Evolutionary conservation across 495 filamentous ascomycete genomes (phyloP).

Genomic region (Pyrenula massariospora): DNA sequence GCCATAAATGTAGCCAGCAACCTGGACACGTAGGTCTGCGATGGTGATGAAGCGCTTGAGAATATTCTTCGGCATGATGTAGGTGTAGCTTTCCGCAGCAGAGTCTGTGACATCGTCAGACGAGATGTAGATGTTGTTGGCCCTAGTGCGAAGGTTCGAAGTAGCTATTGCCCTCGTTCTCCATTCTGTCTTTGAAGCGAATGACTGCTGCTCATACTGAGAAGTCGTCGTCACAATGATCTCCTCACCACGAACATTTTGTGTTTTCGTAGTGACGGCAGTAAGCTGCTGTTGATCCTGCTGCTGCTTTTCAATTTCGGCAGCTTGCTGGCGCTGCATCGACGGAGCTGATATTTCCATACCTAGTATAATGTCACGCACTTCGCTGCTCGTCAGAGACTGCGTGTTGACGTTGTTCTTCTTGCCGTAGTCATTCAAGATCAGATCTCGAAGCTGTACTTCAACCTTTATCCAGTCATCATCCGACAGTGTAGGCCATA

Average conservation of each 20-base stretch:
- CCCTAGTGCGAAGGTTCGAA: slow-evolving; percentile 83
- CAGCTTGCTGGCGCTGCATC: slow-evolving; percentile 96
- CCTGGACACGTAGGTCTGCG: slow-evolving; percentile 91
- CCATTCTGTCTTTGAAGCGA: slow-evolving; percentile 99
- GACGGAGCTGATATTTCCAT: slow-evolving; percentile 99
- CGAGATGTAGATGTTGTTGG: slow-evolving; percentile 98
- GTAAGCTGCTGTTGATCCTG: slow-evolving; percentile 94
- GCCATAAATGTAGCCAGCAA: slow-evolving; percentile 92
- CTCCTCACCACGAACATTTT: slow-evolving; percentile 95
- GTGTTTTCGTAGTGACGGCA: slow-evolving; percentile 94
- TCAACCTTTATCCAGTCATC: slow-evolving; percentile 99
- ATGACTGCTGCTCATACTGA: slow-evolving; percentile 92
- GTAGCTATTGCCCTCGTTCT: slow-evolving; percentile 93
- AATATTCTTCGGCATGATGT: slow-evolving; percentile 98
- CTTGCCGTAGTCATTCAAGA: slow-evolving; percentile 97
- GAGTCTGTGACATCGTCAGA: slow-evolving; percentile 79
- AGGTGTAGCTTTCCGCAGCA: slow-evolving; percentile 70
- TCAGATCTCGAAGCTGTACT: slow-evolving; percentile 87
- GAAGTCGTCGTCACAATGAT: slow-evolving; percentile 98
- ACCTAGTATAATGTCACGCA: slow-evolving; percentile 96
- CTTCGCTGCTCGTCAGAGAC: slow-evolving; percentile 89
- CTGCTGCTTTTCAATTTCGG: slow-evolving; percentile 98
- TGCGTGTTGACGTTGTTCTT: slow-evolving; percentile 99
- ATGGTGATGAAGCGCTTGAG: slow-evolving; percentile 98
- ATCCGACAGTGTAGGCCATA: slow-evolving; percentile 90